phyloP scores from a whole-genome alignment of 306 rosid species.

The Ammopiptanthus mongolicus region DNA sequence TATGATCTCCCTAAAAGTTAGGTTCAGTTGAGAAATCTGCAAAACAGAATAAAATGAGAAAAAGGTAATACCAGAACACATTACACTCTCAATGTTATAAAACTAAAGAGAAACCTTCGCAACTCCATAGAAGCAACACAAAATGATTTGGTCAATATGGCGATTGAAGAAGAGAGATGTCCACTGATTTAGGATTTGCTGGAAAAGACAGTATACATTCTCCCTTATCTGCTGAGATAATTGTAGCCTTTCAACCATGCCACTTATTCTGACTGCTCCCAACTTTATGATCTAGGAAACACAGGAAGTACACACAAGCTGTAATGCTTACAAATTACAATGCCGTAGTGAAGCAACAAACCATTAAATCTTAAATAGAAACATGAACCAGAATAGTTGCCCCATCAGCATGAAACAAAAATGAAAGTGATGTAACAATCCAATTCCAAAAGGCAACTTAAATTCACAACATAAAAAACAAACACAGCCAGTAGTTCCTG shows the following conservation, averaged over 20 bases:
- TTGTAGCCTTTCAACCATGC: constrained; percentile 96
- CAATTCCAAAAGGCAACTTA: background rate
- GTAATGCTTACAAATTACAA: constrained; percentile 18
- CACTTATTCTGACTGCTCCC: constrained; percentile 96
- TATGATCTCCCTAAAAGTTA: constrained; percentile 86
- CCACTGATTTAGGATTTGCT: constrained; percentile 72
- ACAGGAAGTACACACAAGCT: constrained; percentile 22
- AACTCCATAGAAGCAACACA: constrained; percentile 94
- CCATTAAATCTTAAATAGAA: constrained; percentile 6
- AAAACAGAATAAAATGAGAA: constrained; percentile 31
- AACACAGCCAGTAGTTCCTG: background rate
- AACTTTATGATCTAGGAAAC: constrained; percentile 66
- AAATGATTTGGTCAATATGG: constrained; percentile 92
- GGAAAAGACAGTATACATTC: constrained; percentile 86
- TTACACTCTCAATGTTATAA: constrained; percentile 9
- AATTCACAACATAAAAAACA: background rate
- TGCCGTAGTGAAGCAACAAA: background rate
- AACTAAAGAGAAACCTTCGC: constrained; percentile 57
- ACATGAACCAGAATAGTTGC: background rate
- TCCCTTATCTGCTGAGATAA: constrained; percentile 87
- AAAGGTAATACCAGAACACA: background rate
- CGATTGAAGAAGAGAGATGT: constrained; percentile 85
- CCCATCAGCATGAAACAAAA: background rate
- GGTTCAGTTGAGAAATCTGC: constrained; percentile 89
- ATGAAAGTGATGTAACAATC: background rate